phyloP scores from a whole-genome alignment of 192 early-diverging fungal genomes.

The Funneliformis mosseae region DNA sequence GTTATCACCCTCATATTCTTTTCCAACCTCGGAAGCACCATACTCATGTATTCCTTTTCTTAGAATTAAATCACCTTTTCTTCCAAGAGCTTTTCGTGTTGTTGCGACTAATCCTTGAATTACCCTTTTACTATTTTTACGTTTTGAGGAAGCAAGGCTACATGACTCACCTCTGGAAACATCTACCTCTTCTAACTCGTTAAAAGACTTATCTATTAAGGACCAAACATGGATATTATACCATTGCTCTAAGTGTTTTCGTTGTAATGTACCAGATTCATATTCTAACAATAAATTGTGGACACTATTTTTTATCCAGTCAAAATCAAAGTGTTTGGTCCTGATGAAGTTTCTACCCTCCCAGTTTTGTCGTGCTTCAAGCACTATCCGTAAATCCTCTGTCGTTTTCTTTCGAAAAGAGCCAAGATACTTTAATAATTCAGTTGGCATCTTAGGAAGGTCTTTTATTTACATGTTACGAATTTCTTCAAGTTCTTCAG shows the following conservation, averaged over 20 bases:
- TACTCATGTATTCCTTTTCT: slow-evolving; percentile 32
- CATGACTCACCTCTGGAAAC: slow-evolving; percentile 32
- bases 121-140: slow-evolving; percentile 29
- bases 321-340: slow-evolving; percentile 15
- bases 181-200: slow-evolving; percentile 23
- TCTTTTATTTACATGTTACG: not conserved
- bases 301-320: slow-evolving; percentile 13
- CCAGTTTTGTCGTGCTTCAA: slow-evolving; percentile 8
- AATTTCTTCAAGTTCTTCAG: slow-evolving; percentile 16
- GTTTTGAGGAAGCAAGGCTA: slow-evolving; percentile 19
- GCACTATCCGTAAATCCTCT: not conserved
- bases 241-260: slow-evolving; percentile 16
- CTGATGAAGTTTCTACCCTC: slow-evolving; percentile 8
- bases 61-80: slow-evolving; percentile 28
- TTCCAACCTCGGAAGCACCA: slow-evolving; percentile 30
- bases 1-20: slow-evolving; percentile 32
- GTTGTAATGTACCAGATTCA: slow-evolving; percentile 5
- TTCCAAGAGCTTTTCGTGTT: slow-evolving; percentile 29
- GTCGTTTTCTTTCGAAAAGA: slow-evolving; percentile 21
- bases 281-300: slow-evolving; percentile 18
- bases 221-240: slow-evolving; percentile 31
- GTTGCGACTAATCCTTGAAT: not conserved
- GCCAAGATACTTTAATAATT: slow-evolving; percentile 13
- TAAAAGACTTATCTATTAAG: slow-evolving; percentile 31
- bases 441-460: not conserved